These are phyloP conservation scores for Rhinocladiella mackenziei DNA, from an alignment of 2,329 filamentous ascomycete genomes.

Conservation along the genomic window DNA sequence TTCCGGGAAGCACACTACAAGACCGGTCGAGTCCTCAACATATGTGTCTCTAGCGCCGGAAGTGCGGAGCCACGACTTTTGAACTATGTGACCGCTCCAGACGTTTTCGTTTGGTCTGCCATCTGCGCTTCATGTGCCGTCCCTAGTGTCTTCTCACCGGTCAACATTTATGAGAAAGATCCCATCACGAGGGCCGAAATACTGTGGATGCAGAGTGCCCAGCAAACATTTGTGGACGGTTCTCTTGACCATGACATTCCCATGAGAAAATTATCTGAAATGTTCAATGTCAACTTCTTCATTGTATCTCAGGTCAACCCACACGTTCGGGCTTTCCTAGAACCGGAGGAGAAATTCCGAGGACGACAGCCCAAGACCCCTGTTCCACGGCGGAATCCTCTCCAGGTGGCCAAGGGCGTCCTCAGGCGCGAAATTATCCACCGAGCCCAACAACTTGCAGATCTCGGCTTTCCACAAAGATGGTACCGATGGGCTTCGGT, in stretches of 20 bases:
- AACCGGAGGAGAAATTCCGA: conserved; percentile 62
- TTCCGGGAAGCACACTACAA: conserved; percentile 95
- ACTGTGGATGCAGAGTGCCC: conserved; percentile 70
- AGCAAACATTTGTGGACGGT: conserved; percentile 86
- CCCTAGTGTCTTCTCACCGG: conserved; percentile 72
- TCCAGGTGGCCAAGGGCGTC: conserved; percentile 64
- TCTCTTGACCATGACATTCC: conserved; percentile 93
- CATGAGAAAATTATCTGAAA: conserved; percentile 81
- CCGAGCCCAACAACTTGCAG: conserved; percentile 72
- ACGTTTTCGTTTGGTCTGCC: conserved; percentile 94
- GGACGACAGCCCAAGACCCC: conserved; percentile 27
- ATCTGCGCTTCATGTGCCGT: conserved; percentile 91
- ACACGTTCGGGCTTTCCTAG: conserved; percentile 81
- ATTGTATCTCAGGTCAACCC: conserved; percentile 97
- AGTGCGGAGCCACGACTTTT: conserved; percentile 82
- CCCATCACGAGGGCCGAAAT: conserved; percentile 70
- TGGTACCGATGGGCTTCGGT: conserved; percentile 76
- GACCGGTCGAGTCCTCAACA: conserved; percentile 87
- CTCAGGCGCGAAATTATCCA: conserved; percentile 78
- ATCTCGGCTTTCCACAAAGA: conserved; percentile 74
- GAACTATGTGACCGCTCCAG: conserved; percentile 90
- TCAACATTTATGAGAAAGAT: conserved; percentile 77
- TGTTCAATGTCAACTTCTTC: conserved; percentile 98
- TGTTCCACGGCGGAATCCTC: neutral
- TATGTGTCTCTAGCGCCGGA: conserved; percentile 83